Evolutionary conservation across 1,139 yeast genomes (phyloP).

Genomic region (Yamadazyma epiphylla): DNA sequence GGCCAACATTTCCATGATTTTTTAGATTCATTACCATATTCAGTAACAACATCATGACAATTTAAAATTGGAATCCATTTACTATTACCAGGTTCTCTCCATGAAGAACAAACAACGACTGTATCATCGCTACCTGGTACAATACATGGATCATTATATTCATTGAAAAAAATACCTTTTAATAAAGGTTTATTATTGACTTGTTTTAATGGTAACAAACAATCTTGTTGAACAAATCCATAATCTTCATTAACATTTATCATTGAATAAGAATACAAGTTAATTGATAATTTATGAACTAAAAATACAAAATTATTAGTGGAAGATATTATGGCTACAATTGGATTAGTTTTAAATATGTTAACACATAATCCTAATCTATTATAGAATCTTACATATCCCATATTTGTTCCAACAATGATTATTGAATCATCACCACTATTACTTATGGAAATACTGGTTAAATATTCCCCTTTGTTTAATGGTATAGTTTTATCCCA

Average conservation of each 20-base stretch:
- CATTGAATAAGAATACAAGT: constrained; percentile 33
- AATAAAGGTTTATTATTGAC: constrained; percentile 31
- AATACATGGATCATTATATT: constrained; percentile 84
- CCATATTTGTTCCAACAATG: constrained; percentile 39
- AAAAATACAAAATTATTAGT: constrained; percentile 27
- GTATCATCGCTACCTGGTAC: constrained; percentile 71
- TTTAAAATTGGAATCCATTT: constrained; percentile 88
- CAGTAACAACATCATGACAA: constrained; percentile 53
- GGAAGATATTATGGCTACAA: constrained; percentile 36
- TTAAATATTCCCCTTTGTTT: constrained; percentile 29
- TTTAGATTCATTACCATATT: constrained; percentile 43
- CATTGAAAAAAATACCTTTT: constrained; percentile 76
- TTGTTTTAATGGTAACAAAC: constrained; percentile 31
- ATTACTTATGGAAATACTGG: constrained; percentile 34
- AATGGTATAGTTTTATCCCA: constrained; percentile 44
- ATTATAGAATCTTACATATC: constrained; percentile 40
- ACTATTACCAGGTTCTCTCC: constrained; percentile 77
- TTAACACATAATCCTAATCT: constrained; percentile 39
- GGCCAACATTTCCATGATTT: constrained; percentile 80
- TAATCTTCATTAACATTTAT: constrained; percentile 34
- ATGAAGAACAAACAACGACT: constrained; percentile 63
- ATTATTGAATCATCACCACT: constrained; percentile 25
- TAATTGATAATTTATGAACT: constrained; percentile 26
- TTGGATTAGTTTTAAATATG: constrained; percentile 36
- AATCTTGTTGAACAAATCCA: constrained; percentile 39